Evolutionary conservation across 331 rosid genomes (phyloP), one percentile per base, ranked within the genome.

Genomic region (Acacia concinna): DNA sequence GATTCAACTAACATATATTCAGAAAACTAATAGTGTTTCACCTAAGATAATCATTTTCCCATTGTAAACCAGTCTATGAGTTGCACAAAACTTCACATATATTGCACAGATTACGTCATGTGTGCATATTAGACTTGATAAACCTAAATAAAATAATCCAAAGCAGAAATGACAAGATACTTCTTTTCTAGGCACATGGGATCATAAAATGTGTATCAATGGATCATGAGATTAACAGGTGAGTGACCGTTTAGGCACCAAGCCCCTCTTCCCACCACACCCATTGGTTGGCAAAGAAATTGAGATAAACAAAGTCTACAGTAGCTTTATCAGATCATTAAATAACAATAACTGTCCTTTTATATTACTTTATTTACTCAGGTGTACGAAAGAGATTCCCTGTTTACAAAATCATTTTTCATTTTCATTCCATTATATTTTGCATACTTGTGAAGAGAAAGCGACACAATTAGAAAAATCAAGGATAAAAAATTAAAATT

Each of bases 1-100:
- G 54, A 69, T 49, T 72, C 74, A 74, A 77, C 38, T 59, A 41
- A 40, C 14, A 68, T 8, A 21, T 37, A 68, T 76, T 76, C 41
- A 56, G 52, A 62, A 60, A 12, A 38, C 47, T 30, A 37, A 62
- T 41, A 44, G 32, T 41, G 63, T 69, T 47, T 34, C 73, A 34
- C 6, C 51, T 51, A 67, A 64, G 64, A 64, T 63, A 52, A 82
- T 63, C 60, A 54, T 77, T 65, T 65, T 17, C 54, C 46, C 15
- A 52, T n/a, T 51, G 56, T 40, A 21, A 40, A 40, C 41, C n/a
- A 4, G 18, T 37, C 72, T 46, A 44, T 23, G 41, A 54, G 28
- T 43, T 25, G 56, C 54, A 41, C 14, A 20, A 8, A 54, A 60
- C 30, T 21, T 8, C 4, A 25, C 65, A 59, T 59, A 11, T 25